Evolutionary conservation across 495 filamentous ascomycete species (phyloP).

Genomic region (Penicillium crystallinum): DNA sequence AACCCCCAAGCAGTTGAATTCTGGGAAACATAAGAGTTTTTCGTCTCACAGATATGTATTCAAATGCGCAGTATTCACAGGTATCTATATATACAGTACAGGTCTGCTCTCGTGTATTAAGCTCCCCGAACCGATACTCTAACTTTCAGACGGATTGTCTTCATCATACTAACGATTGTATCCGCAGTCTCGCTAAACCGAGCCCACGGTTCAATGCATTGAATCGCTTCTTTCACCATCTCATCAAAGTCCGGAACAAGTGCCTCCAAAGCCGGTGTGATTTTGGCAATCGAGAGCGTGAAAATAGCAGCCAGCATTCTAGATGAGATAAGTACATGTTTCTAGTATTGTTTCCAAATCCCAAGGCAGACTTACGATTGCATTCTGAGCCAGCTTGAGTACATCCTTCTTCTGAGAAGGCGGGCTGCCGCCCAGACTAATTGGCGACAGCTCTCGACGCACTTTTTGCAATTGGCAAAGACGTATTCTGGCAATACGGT

Average conservation of each 20-base stretch:
- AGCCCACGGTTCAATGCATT: conserved; percentile 11
- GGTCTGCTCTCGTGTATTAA: not conserved
- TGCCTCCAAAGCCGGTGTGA: conserved; percentile 7
- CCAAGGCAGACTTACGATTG: conserved; percentile 12
- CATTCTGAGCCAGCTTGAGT: conserved; percentile 14
- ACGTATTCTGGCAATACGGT: conserved; percentile 6
- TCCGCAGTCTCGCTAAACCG: conserved; percentile 12
- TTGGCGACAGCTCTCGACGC: conserved; percentile 17
- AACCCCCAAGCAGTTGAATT: too few relatives aligned
- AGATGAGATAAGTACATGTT: too few relatives aligned
- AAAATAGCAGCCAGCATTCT: conserved; percentile 17
- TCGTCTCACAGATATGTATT: not conserved
- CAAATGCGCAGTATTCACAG: not conserved
- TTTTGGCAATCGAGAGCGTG: conserved; percentile 15
- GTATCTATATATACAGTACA: not conserved
- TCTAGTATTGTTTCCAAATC: too few relatives aligned
- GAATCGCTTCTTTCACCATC: conserved; percentile 8
- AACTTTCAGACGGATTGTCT: conserved; percentile 17
- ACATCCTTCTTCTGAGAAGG: conserved; percentile 12
- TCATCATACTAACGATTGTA: conserved; percentile 14
- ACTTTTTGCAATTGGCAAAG: conserved; percentile 12
- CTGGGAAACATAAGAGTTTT: too few relatives aligned
- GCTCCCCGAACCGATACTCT: not conserved
- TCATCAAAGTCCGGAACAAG: conserved; percentile 18
- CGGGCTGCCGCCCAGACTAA: conserved; percentile 6